Evolutionary conservation across 805 yeast genomes (phyloP).

Genomic region (Kuraishia ogatae): DNA sequence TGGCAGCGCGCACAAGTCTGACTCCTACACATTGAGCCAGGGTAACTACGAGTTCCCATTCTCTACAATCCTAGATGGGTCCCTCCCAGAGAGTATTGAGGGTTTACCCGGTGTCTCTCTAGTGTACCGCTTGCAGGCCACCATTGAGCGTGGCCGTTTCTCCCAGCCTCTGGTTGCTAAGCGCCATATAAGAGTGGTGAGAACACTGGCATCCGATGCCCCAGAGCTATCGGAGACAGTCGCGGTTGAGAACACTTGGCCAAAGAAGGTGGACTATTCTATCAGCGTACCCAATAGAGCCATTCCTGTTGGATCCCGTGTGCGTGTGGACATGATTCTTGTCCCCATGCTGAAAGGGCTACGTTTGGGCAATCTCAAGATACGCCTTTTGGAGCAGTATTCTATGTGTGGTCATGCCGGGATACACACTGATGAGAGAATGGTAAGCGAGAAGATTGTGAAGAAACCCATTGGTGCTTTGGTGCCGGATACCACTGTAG

Average conservation of each 20-base stretch:
- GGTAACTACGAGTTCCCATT: slow-evolving; percentile 93
- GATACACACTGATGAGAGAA: slow-evolving; percentile 55
- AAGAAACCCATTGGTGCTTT: slow-evolving; percentile 16
- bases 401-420: slow-evolving; percentile 48
- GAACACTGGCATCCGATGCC: slow-evolving; percentile 84
- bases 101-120: slow-evolving; percentile 78
- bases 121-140: slow-evolving; percentile 66
- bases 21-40: slow-evolving; percentile 37
- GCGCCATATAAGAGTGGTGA: slow-evolving; percentile 69
- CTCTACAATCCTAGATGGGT: slow-evolving; percentile 76
- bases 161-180: slow-evolving; percentile 54
- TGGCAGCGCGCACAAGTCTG: slow-evolving; percentile 9
- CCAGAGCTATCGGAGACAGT: slow-evolving; percentile 85
- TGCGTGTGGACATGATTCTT: slow-evolving; percentile 60
- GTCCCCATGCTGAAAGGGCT: slow-evolving; percentile 81
- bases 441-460: slow-evolving; percentile 38
- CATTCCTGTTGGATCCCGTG: slow-evolving; percentile 76
- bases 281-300: slow-evolving; percentile 84
- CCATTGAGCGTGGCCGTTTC: slow-evolving; percentile 76
- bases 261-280: slow-evolving; percentile 83
- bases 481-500: slow-evolving; percentile 27
- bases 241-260: slow-evolving; percentile 94
- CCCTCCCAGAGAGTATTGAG: slow-evolving; percentile 79
- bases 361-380: slow-evolving; percentile 61
- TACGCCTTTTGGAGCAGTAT: slow-evolving; percentile 61